phyloP scores from a whole-genome alignment of 495 filamentous ascomycete species.

The Penicillium cosmopolitanum region DNA sequence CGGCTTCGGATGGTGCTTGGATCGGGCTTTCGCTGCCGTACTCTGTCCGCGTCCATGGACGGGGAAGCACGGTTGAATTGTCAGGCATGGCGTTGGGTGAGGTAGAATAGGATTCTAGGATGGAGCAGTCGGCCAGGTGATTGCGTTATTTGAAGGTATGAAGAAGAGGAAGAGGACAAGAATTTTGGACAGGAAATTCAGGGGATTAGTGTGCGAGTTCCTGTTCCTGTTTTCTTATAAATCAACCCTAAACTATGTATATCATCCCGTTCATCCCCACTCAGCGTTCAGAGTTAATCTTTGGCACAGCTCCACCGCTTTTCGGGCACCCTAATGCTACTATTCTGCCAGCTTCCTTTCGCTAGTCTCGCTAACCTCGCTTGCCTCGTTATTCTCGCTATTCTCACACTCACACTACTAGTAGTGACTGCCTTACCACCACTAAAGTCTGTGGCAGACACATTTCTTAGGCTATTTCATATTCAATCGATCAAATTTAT shows the following conservation, averaged over 20 bases:
- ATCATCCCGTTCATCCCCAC: background rate
- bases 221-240: background rate
- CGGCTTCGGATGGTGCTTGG: constrained; percentile 38
- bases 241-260: no score
- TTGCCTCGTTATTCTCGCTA: background rate
- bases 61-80: constrained; percentile 33
- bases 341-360: background rate
- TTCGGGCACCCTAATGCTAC: background rate
- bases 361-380: background rate
- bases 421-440: no score
- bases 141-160: background rate
- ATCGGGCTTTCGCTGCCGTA: constrained; percentile 22
- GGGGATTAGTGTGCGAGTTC: background rate
- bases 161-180: background rate
- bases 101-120: background rate
- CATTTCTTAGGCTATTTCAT: background rate
- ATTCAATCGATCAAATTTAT: background rate
- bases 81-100: constrained; percentile 17
- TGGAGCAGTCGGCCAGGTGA: background rate
- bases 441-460: no score
- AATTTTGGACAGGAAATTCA: background rate
- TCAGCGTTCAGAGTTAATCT: background rate
- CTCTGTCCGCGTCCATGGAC: constrained; percentile 25
- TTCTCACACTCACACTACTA: no score
- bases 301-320: background rate